Evolutionary conservation across 331 rosid species (phyloP).

Genomic region (Pyracantha coccinea): DNA sequence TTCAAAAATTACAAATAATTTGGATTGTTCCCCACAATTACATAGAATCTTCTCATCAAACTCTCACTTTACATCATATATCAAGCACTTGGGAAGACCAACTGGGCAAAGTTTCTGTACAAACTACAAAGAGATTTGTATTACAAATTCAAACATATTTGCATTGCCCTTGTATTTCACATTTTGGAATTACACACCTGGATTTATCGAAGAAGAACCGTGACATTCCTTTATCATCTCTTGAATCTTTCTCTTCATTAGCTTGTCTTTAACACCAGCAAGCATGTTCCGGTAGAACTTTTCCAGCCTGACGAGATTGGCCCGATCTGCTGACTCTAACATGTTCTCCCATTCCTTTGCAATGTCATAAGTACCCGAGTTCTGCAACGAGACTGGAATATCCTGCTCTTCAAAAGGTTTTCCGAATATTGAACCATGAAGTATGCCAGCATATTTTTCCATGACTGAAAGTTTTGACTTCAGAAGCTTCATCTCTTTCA

Average conservation of each 20-base stretch:
- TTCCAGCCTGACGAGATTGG: slow-evolving; percentile 51
- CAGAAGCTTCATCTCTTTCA: slow-evolving; percentile 59
- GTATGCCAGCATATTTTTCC: slow-evolving; percentile 65
- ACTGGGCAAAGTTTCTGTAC: background rate
- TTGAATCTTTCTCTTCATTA: slow-evolving; percentile 55
- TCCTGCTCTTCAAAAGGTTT: slow-evolving; percentile 67
- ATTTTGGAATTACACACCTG: background rate
- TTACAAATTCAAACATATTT: background rate
- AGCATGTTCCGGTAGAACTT: slow-evolving; percentile 58
- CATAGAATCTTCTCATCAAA: background rate
- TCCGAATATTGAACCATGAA: slow-evolving; percentile 78
- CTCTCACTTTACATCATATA: background rate
- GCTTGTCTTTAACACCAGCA: slow-evolving; percentile 67
- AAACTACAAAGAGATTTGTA: background rate
- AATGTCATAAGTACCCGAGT: slow-evolving; percentile 44
- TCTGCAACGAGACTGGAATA: slow-evolving; percentile 51
- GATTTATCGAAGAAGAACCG: slow-evolving; percentile 18
- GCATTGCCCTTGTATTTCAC: background rate
- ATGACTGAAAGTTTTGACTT: slow-evolving; percentile 49
- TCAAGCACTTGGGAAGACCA: background rate
- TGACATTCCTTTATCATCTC: slow-evolving; percentile 53
- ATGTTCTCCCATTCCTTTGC: slow-evolving; percentile 83
- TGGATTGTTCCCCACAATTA: background rate
- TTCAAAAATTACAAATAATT: background rate
- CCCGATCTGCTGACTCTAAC: slow-evolving; percentile 64